phyloP scores from a whole-genome alignment of 2,329 filamentous ascomycete genomes.

The Aureobasidium musti region DNA sequence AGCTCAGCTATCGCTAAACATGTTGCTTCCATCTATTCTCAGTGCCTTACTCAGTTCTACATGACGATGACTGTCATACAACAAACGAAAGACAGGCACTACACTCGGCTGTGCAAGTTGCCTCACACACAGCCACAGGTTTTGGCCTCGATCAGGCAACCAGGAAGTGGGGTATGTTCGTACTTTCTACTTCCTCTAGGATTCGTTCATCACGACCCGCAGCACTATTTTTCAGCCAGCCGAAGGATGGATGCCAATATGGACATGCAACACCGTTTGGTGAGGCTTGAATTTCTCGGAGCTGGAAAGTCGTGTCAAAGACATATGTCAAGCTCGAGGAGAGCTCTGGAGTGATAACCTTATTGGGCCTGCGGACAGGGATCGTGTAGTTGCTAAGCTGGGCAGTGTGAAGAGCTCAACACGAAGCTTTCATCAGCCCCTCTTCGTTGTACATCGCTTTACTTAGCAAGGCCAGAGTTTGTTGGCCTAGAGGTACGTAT shows the following conservation, averaged over 20 bases:
- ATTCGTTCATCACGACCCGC: conserved; percentile 4
- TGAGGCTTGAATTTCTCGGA: background rate
- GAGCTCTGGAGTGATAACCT: background rate
- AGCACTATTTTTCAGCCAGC: conserved; percentile 14
- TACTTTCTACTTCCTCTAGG: conserved; percentile 8
- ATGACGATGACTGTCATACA: conserved; percentile 18
- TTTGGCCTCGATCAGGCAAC: background rate
- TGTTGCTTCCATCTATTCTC: conserved; percentile 8
- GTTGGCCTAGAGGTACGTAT: background rate
- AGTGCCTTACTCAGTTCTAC: conserved; percentile 1
- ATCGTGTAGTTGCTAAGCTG: conserved; percentile 20
- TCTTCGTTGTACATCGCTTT: conserved; percentile 5
- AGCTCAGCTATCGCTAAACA: too few species aligned
- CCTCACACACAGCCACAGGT: conserved; percentile 2
- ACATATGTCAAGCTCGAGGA: background rate
- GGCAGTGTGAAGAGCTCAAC: background rate
- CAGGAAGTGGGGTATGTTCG: conserved; percentile 2
- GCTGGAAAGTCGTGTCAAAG: background rate
- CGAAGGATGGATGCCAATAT: background rate
- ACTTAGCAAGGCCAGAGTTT: background rate
- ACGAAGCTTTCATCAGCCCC: conserved; percentile 19
- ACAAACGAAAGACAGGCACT: background rate
- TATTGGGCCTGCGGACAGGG: background rate
- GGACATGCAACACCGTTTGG: background rate
- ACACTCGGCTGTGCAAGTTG: background rate